These are phyloP conservation scores for Centaurea solstitialis DNA, from an alignment of 129 eudicot genomes.

Conservation along the genomic window DNA sequence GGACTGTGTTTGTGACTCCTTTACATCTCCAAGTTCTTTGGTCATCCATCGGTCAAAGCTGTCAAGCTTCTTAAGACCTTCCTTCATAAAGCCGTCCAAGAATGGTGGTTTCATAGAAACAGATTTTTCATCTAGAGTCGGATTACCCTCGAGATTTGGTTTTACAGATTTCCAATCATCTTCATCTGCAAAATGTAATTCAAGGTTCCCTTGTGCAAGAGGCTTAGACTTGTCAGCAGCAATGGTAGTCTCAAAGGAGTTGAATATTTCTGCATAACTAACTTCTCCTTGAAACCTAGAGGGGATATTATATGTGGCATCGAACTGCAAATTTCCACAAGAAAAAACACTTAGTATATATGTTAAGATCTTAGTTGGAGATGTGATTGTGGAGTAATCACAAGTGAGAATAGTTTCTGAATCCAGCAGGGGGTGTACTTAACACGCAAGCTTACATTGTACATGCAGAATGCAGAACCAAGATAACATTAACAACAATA, in stretches of 20 bases:
- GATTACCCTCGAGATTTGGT: slow-evolving; percentile 38
- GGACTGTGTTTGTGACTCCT: slow-evolving; percentile 68
- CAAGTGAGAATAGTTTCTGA: neutral
- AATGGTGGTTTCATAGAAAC: slow-evolving; percentile 57
- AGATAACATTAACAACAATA: neutral
- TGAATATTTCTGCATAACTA: slow-evolving; percentile 35
- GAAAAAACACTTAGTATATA: slow-evolving; percentile 36
- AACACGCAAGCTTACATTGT: neutral
- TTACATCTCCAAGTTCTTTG: slow-evolving; percentile 92
- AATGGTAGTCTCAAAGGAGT: slow-evolving; percentile 37
- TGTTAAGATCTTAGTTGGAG: slow-evolving; percentile 28
- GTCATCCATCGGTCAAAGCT: slow-evolving; percentile 97
- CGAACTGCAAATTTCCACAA: slow-evolving; percentile 40
- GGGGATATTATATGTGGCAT: slow-evolving; percentile 40
- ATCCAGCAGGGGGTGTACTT: neutral
- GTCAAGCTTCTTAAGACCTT: slow-evolving; percentile 87
- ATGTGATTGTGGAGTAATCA: neutral
- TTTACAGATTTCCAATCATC: slow-evolving; percentile 36
- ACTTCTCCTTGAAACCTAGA: slow-evolving; percentile 43
- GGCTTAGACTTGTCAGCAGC: slow-evolving; percentile 37
- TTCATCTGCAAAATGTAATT: slow-evolving; percentile 31
- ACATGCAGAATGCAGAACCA: neutral
- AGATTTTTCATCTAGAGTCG: slow-evolving; percentile 38
- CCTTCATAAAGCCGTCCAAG: slow-evolving; percentile 61
- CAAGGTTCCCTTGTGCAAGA: slow-evolving; percentile 33